Base-by-base conservation (phyloP, 106 monocot genomes). In the Chionographis japonica region DNA sequence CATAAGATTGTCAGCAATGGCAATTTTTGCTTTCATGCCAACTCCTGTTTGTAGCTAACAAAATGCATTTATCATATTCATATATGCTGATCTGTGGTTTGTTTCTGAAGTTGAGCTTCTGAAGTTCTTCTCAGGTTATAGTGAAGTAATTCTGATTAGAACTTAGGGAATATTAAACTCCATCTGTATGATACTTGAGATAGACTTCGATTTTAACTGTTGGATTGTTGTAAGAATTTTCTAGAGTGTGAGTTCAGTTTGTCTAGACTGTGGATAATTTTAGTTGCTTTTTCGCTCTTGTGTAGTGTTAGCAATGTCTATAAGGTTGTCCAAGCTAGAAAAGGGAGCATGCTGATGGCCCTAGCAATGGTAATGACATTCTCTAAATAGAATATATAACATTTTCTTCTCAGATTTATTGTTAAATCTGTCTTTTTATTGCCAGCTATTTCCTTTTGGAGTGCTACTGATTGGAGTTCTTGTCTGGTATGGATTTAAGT, bases 281-380 rank as follows among this genome's bases (percentile, higher is more conserved):
- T 16, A 56, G n/a, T 56, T 17, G 4, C 27, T 27, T 56, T 8
- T 8, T 6, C 27, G 11, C 39, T 74, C 19, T 61, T 52, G 38
- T 70, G 72, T 85, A 98, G 97, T 74, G 59, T 98, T 51, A 65
- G 69, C 71, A 98, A 92, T 72, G 97, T 98, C 37, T 73, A 75
- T 17, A 81, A 85, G 56, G 92, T 98, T 63, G 89, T 98, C 56
- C 63, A 79, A 50, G 82, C 89, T 42, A 87, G 79, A 52, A 98
- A 92, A 79, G 92, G 89, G 76, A 98, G 79, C 80, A 92, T 98
- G 89, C 51, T 87, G 52, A 73, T 83, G 55, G 97, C 97, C 63
- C 75, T 98, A 63, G 97, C 97, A 60, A 98, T 98, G 97, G 92
- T 98, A 87, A 83, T 64, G 52, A 4, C 61, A 20, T 20, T 43